Percentiles rank a stretch among this genome's conserved stretches.
These are phyloP conservation scores for Plantago major DNA, from an alignment of 257 asterid species.

Conservation along the genomic window DNA sequence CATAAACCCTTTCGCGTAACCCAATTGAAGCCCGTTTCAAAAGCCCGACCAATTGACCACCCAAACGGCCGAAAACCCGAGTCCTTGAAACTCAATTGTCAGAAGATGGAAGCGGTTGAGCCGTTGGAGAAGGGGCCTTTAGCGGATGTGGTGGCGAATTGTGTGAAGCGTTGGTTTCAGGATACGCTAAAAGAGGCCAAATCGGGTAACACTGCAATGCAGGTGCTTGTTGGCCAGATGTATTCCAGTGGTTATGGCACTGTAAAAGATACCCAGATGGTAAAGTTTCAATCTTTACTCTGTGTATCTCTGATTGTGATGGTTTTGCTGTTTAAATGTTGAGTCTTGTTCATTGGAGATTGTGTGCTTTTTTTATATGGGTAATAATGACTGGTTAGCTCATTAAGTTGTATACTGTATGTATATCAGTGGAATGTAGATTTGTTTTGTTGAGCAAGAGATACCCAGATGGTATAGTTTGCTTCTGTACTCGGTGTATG, in stretches of 20 bases:
- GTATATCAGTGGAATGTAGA: too few relatives aligned
- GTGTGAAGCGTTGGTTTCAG: slow-evolving; percentile 85
- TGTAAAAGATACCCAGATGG: slow-evolving; percentile 64
- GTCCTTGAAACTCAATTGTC: slow-evolving; percentile 9
- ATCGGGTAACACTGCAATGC: slow-evolving; percentile 77
- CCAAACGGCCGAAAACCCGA: slow-evolving; percentile 8
- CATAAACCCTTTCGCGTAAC: neutral
- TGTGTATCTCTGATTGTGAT: too few relatives aligned
- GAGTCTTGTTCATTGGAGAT: too few relatives aligned
- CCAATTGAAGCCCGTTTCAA: neutral
- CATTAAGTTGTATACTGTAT: too few relatives aligned
- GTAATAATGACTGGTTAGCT: too few relatives aligned
- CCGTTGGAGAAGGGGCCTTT: slow-evolving; percentile 58
- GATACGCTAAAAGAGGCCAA: slow-evolving; percentile 91
- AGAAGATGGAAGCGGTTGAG: slow-evolving; percentile 55
- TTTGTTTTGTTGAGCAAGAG: too few relatives aligned
- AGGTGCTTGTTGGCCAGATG: slow-evolving; percentile 98
- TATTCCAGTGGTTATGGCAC: slow-evolving; percentile 84
- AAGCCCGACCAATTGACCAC: slow-evolving; percentile 10
- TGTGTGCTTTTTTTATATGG: too few relatives aligned
- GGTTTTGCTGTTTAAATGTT: too few relatives aligned
- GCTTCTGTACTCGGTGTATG: too few relatives aligned
- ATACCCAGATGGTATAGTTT: too few relatives aligned
- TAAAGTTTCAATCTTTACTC: slow-evolving; percentile 12
- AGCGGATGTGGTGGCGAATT: slow-evolving; percentile 81